phyloP scores from a whole-genome alignment of 1,139 yeast genomes.

The Hyphopichia buzzinii region DNA sequence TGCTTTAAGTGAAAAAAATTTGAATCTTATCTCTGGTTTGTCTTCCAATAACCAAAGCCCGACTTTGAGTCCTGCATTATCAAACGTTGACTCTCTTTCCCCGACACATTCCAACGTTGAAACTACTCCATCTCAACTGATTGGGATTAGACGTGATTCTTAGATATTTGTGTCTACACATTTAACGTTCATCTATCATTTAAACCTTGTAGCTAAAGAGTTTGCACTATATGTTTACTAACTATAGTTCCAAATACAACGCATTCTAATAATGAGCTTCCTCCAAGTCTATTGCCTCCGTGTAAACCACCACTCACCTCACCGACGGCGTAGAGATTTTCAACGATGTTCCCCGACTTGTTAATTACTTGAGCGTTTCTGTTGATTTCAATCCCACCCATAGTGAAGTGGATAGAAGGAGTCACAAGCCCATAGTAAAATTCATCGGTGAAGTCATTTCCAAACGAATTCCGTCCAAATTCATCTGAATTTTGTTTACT shows the following conservation, averaged over 20 bases:
- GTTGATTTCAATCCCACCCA: conserved; percentile 40
- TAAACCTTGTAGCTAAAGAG: too few relatives aligned
- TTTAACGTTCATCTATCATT: too few relatives aligned
- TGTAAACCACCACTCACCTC: conserved; percentile 42
- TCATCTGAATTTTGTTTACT: conserved; percentile 14
- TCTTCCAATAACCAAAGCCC: neutral
- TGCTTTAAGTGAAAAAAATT: conserved; percentile 3
- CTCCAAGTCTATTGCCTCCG: conserved; percentile 38
- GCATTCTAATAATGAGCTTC: conserved; percentile 38
- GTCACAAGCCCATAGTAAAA: conserved; percentile 34
- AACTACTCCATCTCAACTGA: too few relatives aligned
- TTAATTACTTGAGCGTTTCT: conserved; percentile 23
- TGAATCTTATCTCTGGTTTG: neutral
- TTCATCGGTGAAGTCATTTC: conserved; percentile 9
- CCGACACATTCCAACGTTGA: neutral
- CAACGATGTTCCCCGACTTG: conserved; percentile 14
- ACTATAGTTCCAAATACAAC: conserved; percentile 35
- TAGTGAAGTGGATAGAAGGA: conserved; percentile 38
- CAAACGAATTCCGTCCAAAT: conserved; percentile 23
- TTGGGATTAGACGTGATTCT: too few relatives aligned
- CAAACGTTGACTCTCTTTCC: neutral
- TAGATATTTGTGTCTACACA: too few relatives aligned
- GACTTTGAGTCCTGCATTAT: neutral
- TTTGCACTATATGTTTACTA: conserved; percentile 10
- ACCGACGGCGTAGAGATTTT: conserved; percentile 34